Evolutionary conservation across 495 filamentous ascomycete species (phyloP), one percentile per base, ranked within the genome.

Genomic region (Penicillium riverlandense): DNA sequence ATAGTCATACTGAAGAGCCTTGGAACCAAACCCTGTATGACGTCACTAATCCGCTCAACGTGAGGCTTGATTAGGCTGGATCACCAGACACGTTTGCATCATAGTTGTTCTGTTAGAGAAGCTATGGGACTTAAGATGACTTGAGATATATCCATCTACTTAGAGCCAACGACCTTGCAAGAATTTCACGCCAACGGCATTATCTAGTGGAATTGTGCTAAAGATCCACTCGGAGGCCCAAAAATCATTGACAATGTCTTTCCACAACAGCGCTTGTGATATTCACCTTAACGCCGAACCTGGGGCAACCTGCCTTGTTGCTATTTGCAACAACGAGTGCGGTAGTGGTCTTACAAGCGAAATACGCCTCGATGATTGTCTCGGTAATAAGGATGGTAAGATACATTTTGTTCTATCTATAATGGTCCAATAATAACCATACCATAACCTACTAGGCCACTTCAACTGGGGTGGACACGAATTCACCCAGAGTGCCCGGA

Each of bases 241-340:
- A 16, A 37, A 47, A 5, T n/a, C 1, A 3, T 12, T 37, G 14
- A 48, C 33, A 11, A 53, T 53, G 50, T 46, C 44, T 10, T 52
- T 53, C 35, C 35, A 53, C 4, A 29, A 43, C 41, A 53, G 16
- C n/a, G 42, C 50, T 8, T 53, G 50, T 35, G 42, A 46, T 37
- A 29, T 49, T 12, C 46, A 49, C 7, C 38, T 53, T 10, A 37
- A n/a, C 15, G 15, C 29, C 28, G 11, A 40, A 1, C 16, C n/a
- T 29, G 50, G 33, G 11, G 43, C 33, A 9, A 53, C 46, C 6
- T 35, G 29, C 9, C 14, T 53, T 0, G 22, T 36, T 7, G 50
- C 50, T 14, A 53, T 48, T 27, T 53, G 50, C 42, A 53, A 53
- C 36, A 53, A 53, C 14, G 50, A 53, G 6, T 46, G 49, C 22